phyloP scores from a whole-genome alignment of 1,139 yeast genomes.

The Saccharomycopsis hybrid region DNA sequence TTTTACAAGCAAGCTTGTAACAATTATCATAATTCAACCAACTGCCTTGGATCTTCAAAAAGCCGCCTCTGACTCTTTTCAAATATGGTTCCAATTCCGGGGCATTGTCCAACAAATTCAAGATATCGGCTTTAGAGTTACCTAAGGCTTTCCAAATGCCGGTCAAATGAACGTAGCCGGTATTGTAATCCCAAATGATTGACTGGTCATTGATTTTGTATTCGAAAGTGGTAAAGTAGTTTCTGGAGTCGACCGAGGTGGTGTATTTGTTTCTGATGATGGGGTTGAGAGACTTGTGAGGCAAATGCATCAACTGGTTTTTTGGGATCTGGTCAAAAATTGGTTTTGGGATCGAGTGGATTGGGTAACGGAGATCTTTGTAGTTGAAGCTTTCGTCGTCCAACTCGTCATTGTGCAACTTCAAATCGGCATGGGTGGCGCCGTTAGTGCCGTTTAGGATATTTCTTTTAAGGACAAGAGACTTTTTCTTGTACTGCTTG shows the following conservation, averaged over 20 bases:
- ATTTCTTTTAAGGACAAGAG: neutral
- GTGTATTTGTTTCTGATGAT: conserved; percentile 44
- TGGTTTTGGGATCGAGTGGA: conserved; percentile 14
- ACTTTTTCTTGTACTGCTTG: conserved; percentile 12
- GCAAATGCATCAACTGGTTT: conserved; percentile 10
- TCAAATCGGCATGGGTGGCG: neutral
- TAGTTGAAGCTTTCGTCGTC: conserved; percentile 17
- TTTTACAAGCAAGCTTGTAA: conserved; percentile 58
- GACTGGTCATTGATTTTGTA: conserved; percentile 49
- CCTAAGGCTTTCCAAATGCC: conserved; percentile 87
- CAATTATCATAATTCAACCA: conserved; percentile 82
- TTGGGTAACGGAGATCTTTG: conserved; percentile 11
- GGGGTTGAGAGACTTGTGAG: conserved; percentile 14
- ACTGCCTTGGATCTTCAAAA: conserved; percentile 88
- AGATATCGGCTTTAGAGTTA: conserved; percentile 69
- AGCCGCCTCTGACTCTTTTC: conserved; percentile 84
- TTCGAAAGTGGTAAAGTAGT: conserved; percentile 67
- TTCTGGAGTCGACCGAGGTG: conserved; percentile 66
- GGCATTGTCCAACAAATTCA: conserved; percentile 63
- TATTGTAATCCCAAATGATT: conserved; percentile 83
- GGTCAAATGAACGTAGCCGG: conserved; percentile 86
- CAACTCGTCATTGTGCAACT: conserved; percentile 13
- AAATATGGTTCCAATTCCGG: conserved; percentile 54
- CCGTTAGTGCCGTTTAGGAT: neutral
- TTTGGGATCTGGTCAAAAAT: conserved; percentile 12